Evolutionary conservation across 2,329 filamentous ascomycete genomes (phyloP), one percentile per base, ranked within the genome.

Genomic region (Pestalotiopsis sp.): DNA sequence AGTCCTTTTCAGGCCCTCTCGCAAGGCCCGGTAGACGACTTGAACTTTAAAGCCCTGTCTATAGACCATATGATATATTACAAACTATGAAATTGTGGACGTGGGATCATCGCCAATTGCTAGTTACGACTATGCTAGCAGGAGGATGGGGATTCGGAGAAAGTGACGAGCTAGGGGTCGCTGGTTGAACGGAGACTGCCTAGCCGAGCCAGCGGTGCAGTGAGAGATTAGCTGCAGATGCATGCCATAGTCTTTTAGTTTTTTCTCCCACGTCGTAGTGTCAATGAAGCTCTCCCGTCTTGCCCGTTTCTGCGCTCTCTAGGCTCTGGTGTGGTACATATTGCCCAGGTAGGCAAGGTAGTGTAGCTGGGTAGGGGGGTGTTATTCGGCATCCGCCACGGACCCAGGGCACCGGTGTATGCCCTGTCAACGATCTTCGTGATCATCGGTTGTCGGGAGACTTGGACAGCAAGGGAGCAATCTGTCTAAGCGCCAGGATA

Each of bases 181-280:
- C 3, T 41, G 59, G 36, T 6, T n/a, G 23, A 38, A 20, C 23
- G 36, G 59, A 36, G 59, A 31, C 59, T 62, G 36, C 57, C 23
- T 27, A 59, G 27, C 11, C 57, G 57, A 59, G 57, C 57, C 23
- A 27, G 23, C 57, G 57, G 57, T 27, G 57, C 23, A 59, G 57
- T 73, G 70, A 73, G 72, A 73, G 64, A 70, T 75, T 77, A 76
- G 76, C 73, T 77, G 76, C 76, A 77, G 75, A 75, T 76, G 76
- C 76, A 77, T 76, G 74, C 73, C 75, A 60, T 66, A 58, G 62
- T 64, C 38, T 64, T 23, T 23, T 23, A 23, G 20, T 23, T 27
- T 14, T 62, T n/a, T 36, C 23, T 41, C 31, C 31, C 45, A 52
- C 45, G 45, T 52, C 45, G 45, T 52, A 52, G 45, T 52, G 45